Evolutionary conservation across 768 basidiomycete species (phyloP), one percentile per base, ranked within the genome.

Genomic region (Ramaria rubella): DNA sequence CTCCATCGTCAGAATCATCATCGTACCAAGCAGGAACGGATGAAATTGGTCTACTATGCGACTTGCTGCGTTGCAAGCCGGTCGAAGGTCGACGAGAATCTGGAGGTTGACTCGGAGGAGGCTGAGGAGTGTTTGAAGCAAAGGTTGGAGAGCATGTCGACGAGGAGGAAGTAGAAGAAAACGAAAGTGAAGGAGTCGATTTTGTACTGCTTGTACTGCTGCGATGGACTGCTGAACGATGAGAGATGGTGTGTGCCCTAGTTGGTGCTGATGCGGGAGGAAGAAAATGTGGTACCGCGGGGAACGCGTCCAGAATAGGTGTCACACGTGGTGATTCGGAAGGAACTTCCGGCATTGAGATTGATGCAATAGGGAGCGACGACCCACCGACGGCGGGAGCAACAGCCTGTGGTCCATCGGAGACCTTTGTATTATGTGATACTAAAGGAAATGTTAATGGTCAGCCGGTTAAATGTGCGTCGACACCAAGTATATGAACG

Each of bases 1-100:
- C 57, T 14, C 38, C 57, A 4, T 58, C 50, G 40, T 58, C 57
- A 17, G 57, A 58, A 33, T 58, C 57, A 42, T 58, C 57, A 27
- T 58, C 57, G 42, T 58, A 58, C 51, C 53, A 53, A 42, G 33
- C 23, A 12, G 57, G 56, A 38, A 57, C 51, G 15, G 27, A 58
- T 5, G 49, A 51, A 29, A 33, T 58, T n/a, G 57, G 51, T 42
- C 51, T 58, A 4, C 52, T 26, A 36, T 42, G 19, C 5, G 57
- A 54, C 50, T 56, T 56, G 46, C 24, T 24, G 21, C 29, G 44
- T 34, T 56, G 55, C 29, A 51, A 30, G 12, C 17, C 29, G 12
- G 49, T 15, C 15, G 36, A n/a, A 2, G 50, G 50, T 19, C 36
- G 57, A 26, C 38, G 52, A 26, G 38, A 30, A 15, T 38, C 38